Evolutionary conservation across 192 early-diverging fungal genomes (phyloP).

Genomic region (Coemansia sp.): DNA sequence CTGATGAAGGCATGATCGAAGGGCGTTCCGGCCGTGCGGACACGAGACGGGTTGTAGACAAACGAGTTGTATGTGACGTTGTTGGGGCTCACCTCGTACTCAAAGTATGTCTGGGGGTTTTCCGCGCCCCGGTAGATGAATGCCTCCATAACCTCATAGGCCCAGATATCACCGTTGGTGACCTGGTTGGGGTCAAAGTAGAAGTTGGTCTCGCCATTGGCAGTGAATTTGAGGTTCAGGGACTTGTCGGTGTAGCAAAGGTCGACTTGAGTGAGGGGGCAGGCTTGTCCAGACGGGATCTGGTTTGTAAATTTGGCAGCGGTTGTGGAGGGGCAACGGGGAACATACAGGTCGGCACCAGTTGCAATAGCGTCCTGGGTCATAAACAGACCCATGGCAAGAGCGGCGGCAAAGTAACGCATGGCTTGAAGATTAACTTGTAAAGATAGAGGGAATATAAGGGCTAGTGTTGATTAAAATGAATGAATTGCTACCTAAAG

Average conservation of each 20-base stretch:
- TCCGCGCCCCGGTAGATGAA: conserved; percentile 46
- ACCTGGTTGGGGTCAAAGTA: conserved; percentile 35
- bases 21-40: conserved; percentile 26
- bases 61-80: conserved; percentile 49
- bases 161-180: conserved; percentile 52
- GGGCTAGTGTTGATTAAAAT: too few species aligned
- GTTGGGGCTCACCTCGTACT: conserved; percentile 47
- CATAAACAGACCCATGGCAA: conserved; percentile 4
- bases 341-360: conserved; percentile 19
- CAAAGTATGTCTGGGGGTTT: conserved; percentile 46
- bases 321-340: conserved; percentile 25
- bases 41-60: conserved; percentile 46
- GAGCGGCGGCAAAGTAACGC: too few species aligned
- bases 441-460: too few species aligned
- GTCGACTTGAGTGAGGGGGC: conserved; percentile 30
- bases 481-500: too few species aligned
- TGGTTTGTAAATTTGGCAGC: conserved; percentile 25
- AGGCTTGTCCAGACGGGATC: conserved; percentile 27
- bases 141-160: conserved; percentile 49
- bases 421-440: too few species aligned
- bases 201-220: conserved; percentile 31
- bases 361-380: neutral
- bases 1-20: conserved; percentile 42
- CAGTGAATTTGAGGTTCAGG: conserved; percentile 39
- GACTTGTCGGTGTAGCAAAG: conserved; percentile 42